phyloP scores from a whole-genome alignment of 371 early-diverging fungal genomes.

The Saksenaea oblongispora region DNA sequence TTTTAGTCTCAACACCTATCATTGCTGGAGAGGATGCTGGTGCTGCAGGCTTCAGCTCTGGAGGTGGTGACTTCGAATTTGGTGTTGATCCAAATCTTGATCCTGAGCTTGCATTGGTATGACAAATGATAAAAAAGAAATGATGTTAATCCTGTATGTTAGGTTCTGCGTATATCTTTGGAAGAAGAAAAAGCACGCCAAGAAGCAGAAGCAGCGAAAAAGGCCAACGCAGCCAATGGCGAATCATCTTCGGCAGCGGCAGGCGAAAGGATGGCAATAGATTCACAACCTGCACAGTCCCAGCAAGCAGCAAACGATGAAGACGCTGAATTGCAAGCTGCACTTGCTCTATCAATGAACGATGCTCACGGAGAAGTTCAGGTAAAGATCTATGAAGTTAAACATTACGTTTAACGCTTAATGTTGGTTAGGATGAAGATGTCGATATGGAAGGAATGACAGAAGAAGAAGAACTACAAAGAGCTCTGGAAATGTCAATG shows the following conservation, averaged over 20 bases:
- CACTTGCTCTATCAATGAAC: slow-evolving; percentile 73
- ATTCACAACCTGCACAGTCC: slow-evolving; percentile 32
- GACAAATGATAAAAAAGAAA: not conserved
- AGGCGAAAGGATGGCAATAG: slow-evolving; percentile 52
- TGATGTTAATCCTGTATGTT: not conserved
- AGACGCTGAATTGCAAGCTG: slow-evolving; percentile 39
- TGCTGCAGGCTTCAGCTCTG: slow-evolving; percentile 61
- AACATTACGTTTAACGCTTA: not conserved
- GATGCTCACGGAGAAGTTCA: slow-evolving; percentile 18
- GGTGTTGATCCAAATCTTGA: slow-evolving; percentile 95
- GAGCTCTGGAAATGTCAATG: slow-evolving; percentile 82
- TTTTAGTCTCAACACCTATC: slow-evolving; percentile 86
- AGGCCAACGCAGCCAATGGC: slow-evolving; percentile 32
- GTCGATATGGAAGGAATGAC: slow-evolving; percentile 73
- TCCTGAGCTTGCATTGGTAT: slow-evolving; percentile 92
- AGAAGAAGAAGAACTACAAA: slow-evolving; percentile 88
- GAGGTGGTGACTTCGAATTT: slow-evolving; percentile 83
- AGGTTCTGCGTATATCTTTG: slow-evolving; percentile 93
- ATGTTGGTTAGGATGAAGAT: slow-evolving; percentile 45
- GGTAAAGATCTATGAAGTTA: not conserved
- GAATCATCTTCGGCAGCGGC: slow-evolving; percentile 36
- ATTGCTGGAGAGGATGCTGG: slow-evolving; percentile 82
- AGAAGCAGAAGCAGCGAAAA: slow-evolving; percentile 66
- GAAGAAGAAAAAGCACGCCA: slow-evolving; percentile 96
- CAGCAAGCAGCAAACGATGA: slow-evolving; percentile 44